These are phyloP conservation scores for Eucalyptus brandiana DNA, from an alignment of 345 rosid species.

Conservation along the genomic window DNA sequence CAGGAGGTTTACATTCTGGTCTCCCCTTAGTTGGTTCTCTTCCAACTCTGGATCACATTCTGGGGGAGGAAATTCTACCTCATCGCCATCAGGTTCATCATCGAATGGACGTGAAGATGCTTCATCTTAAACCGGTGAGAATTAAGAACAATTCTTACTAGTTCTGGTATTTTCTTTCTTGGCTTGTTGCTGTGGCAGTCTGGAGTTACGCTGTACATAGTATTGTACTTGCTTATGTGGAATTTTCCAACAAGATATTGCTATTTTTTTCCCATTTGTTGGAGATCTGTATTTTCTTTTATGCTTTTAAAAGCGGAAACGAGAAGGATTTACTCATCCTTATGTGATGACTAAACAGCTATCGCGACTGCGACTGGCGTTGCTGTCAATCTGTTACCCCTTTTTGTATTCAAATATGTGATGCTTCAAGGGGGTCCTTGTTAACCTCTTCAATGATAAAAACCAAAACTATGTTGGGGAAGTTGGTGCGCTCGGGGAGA, in stretches of 20 bases:
- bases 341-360: not conserved
- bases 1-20: slow-evolving; percentile 78
- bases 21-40: slow-evolving; percentile 58
- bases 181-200: not conserved
- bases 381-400: not conserved
- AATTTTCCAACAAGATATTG: not conserved
- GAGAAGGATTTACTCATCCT: not conserved
- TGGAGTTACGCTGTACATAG: not conserved
- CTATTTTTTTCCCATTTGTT: not conserved
- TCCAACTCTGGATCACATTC: slow-evolving; percentile 32
- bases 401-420: not conserved
- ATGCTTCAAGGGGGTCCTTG: not conserved
- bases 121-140: slow-evolving; percentile 15
- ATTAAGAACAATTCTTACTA: not conserved
- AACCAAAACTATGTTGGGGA: not conserved
- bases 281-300: not conserved
- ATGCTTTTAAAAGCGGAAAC: not conserved
- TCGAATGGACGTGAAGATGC: slow-evolving; percentile 4
- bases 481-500: not conserved
- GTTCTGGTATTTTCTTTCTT: not conserved
- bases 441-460: not conserved
- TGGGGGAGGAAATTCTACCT: slow-evolving; percentile 25
- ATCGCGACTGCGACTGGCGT: not conserved
- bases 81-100: slow-evolving; percentile 14
- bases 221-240: not conserved